These are phyloP conservation scores for Aspergillus hancockii DNA, from an alignment of 495 filamentous ascomycete genomes.

Conservation along the genomic window DNA sequence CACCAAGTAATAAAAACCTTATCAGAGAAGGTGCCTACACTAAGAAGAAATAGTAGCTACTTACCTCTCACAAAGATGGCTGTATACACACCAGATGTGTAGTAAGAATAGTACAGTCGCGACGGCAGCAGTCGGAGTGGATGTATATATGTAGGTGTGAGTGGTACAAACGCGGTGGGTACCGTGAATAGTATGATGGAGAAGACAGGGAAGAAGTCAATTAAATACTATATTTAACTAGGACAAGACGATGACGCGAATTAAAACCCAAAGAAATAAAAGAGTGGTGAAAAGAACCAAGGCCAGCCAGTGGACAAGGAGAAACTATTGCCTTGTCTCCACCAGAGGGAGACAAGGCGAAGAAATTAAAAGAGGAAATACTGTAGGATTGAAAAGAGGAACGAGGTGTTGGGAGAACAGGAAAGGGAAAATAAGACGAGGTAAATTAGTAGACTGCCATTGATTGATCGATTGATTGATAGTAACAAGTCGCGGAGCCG, in stretches of 20 bases:
- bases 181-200: not conserved
- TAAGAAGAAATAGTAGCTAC: slow-evolving; percentile 5
- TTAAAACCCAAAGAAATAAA: not conserved
- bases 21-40: slow-evolving; percentile 7
- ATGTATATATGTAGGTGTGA: not conserved
- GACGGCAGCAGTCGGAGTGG: not conserved
- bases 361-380: slow-evolving; percentile 4
- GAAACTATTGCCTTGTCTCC: not conserved
- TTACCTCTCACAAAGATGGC: slow-evolving; percentile 16
- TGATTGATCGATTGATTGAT: slow-evolving; percentile 10
- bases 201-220: slow-evolving; percentile 5
- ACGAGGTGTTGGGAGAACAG: not conserved
- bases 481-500: slow-evolving; percentile 6
- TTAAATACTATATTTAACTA: slow-evolving; percentile 5
- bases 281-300: slow-evolving; percentile 6
- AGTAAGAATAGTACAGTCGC: not conserved
- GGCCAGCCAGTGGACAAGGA: not conserved
- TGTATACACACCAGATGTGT: slow-evolving; percentile 5
- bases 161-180: not conserved
- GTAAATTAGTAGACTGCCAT: not conserved
- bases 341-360: slow-evolving; percentile 2
- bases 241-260: not conserved
- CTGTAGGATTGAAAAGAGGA: slow-evolving; percentile 7
- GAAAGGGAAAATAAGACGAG: slow-evolving; percentile 5
- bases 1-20: slow-evolving; percentile 3